These are phyloP conservation scores for Zasmidium cellare DNA, from an alignment of 2,329 filamentous ascomycete species.

Conservation along the genomic window DNA sequence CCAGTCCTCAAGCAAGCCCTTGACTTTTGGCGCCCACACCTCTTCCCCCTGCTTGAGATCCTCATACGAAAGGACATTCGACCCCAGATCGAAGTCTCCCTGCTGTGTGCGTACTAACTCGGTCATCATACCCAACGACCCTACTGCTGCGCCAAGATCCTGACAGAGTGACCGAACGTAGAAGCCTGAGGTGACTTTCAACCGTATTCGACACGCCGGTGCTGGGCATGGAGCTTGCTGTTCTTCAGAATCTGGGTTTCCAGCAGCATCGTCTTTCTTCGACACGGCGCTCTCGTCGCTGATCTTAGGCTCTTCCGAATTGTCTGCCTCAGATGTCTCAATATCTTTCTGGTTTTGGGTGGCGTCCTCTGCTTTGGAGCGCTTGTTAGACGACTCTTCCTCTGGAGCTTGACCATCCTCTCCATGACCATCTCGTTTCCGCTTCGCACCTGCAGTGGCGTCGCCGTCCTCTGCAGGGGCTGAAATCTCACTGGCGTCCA, in stretches of 20 bases:
- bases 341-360: not conserved
- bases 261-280: conserved; percentile 26
- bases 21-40: conserved; percentile 77
- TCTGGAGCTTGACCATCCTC: conserved; percentile 9
- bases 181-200: conserved; percentile 94
- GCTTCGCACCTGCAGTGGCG: conserved; percentile 27
- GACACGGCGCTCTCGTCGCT: conserved; percentile 29
- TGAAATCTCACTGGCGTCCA: conserved; percentile 34
- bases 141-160: conserved; percentile 80
- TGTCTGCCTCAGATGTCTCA: not conserved
- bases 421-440: conserved; percentile 32
- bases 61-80: conserved; percentile 75
- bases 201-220: conserved; percentile 77
- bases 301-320: not conserved
- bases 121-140: conserved; percentile 82
- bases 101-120: conserved; percentile 79
- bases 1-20: conserved; percentile 51
- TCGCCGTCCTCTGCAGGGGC: conserved; percentile 7
- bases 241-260: too few species aligned
- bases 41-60: conserved; percentile 75
- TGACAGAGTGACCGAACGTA: conserved; percentile 94
- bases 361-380: conserved; percentile 31
- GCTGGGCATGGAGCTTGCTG: conserved; percentile 41
- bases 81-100: conserved; percentile 72
- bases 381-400: conserved; percentile 36